Percentiles rank a stretch among this genome's conserved stretches.
These are phyloP conservation scores for Picea mariana DNA, from an alignment of 83 land plant genomes.

Conservation along the genomic window DNA sequence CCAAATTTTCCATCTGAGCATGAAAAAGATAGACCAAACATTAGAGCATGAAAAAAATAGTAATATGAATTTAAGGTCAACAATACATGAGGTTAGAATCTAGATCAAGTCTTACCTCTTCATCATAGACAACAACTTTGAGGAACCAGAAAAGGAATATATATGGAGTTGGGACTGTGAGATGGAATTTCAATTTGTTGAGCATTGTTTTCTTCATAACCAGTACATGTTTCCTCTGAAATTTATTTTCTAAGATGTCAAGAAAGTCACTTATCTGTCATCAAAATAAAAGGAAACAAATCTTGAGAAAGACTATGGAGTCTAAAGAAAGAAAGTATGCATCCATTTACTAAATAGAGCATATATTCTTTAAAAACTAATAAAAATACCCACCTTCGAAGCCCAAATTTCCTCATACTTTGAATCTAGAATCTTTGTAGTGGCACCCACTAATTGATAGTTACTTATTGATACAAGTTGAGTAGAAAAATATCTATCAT, in stretches of 20 bases:
- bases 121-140: constrained; percentile 52
- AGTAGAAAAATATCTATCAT: not conserved
- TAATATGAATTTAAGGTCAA: not conserved
- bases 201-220: constrained; percentile 70
- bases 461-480: not conserved
- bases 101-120: constrained; percentile 24
- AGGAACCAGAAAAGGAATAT: constrained; percentile 65
- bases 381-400: constrained; percentile 51
- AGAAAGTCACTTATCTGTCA: constrained; percentile 54
- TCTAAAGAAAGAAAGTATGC: not conserved
- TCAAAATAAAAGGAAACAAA: no score
- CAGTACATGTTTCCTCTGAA: constrained; percentile 45
- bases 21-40: not conserved
- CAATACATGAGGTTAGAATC: not conserved
- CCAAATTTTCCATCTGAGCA: constrained; percentile 67
- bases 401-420: constrained; percentile 98
- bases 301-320: not conserved
- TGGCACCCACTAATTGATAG: constrained; percentile 37
- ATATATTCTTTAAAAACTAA: not conserved
- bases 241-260: constrained; percentile 35
- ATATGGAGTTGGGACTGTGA: constrained; percentile 70
- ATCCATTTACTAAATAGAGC: no score
- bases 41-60: not conserved
- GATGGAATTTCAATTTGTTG: constrained; percentile 21
- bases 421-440: constrained; percentile 49